Base-by-base conservation (phyloP, 2,329 filamentous ascomycete species). In the Aspergillus sp. region DNA sequence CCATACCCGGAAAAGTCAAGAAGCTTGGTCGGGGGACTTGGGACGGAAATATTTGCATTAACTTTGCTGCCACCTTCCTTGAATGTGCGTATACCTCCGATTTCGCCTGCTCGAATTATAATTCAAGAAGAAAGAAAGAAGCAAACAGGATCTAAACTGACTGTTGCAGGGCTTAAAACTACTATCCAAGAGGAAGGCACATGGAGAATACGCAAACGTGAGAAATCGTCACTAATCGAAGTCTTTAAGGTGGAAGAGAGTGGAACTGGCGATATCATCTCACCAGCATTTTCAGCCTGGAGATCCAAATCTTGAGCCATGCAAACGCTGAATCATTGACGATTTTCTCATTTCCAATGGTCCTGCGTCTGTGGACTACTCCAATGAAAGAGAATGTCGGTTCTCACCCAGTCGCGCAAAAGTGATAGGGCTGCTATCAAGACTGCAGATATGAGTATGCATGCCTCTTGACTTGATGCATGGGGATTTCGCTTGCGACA, bases 41-140 rank as follows among this genome's bases (percentile, higher is more conserved):
- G 95, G 91, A 98, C 77, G 94, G 91, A 17, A 94, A 97, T 71
- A 85, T 90, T 66, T 97, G 93, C 72, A 95, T 98, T 71, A 96
- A 96, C 68, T 97, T 97, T 77, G 87, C 92, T 1, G 87, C 86
- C 1, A 82, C 79, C 0, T 91, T 98, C 67, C 77, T 98, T 15
- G 87, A 88, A 7, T 96, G 91, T 92, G 75, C 76, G 88, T 21
- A 48, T 60, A 23, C 10, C 38, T 3, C 13, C 47, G 17, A 27
- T 21, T 19, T 55, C 25, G 53, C 8, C 38, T 19, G 19, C 36
- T 11, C 11, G 11, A 25, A 15, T 2, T n/a, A 25, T 25, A 25
- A 25, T 25, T 25, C 23, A 7, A 7, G 23, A 25, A 25, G 6
- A 25, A 25, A 13, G 7, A 11, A 3, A 27, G 19, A 32, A 21